Evolutionary conservation across 345 rosid species (phyloP).

Genomic region (Lepidium sativum): DNA sequence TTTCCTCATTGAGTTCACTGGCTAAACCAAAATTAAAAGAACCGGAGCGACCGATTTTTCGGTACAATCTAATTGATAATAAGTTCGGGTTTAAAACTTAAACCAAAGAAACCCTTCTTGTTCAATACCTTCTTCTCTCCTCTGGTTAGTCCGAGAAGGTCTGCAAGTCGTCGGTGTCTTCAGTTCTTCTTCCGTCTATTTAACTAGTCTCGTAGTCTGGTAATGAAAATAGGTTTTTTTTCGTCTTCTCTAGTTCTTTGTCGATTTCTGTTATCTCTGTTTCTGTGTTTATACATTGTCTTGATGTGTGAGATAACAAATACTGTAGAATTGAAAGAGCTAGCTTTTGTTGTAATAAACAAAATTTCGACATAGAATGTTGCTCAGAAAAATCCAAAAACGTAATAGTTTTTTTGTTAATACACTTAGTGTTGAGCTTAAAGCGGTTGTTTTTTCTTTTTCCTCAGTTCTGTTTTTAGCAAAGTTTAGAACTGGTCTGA

Average conservation of each 20-base stretch:
- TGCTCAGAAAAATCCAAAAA: neutral
- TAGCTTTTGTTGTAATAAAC: neutral
- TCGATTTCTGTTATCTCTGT: neutral
- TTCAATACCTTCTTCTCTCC: neutral
- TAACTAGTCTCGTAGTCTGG: neutral
- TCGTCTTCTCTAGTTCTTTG: neutral
- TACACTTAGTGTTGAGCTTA: neutral
- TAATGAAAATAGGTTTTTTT: too few species aligned
- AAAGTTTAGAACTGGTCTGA: neutral
- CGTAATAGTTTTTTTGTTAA: neutral
- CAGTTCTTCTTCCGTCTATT: neutral
- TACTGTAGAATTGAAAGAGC: neutral
- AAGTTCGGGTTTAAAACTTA: neutral
- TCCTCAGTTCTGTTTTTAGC: neutral
- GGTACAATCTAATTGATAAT: neutral
- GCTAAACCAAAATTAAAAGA: neutral
- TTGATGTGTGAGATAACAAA: neutral
- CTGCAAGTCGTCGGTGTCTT: neutral
- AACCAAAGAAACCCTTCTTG: slow-evolving; percentile 19
- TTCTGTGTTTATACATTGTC: neutral
- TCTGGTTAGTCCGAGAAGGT: neutral
- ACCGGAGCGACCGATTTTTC: neutral
- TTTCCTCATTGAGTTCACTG: neutral
- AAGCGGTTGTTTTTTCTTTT: neutral
- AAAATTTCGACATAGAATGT: neutral